Base-by-base conservation (phyloP, 1,139 yeast species). In the Candida tetrigidarum region DNA sequence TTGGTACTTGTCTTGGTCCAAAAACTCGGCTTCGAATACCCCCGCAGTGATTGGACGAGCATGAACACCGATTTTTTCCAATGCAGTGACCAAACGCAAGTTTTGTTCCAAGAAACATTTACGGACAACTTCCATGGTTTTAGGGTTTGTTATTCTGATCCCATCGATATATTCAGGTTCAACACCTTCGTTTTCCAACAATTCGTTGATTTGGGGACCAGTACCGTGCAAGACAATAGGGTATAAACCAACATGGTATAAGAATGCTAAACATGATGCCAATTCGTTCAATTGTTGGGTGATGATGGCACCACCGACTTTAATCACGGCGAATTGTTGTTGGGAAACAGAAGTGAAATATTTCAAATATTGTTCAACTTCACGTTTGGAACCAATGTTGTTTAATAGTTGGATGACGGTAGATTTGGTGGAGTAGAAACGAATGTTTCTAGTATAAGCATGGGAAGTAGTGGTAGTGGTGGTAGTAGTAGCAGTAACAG, bases 41-140 rank as follows among this genome's bases (percentile, higher is more conserved):
- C 99, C 99, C 35, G 96, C 95, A 39, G 98, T 93, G 59, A 93
- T 93, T 45, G 99, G 99, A 69, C 99, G 84, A 16, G 99, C 98
- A 54, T 91, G 93, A 44, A 95, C 99, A 39, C 99, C 99, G 80
- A 90, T 81, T 64, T 88, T 84, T 67, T 95, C 99, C 51, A 93
- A 78, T 28, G 99, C 99, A 43, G 97, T 95, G 22, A 95, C 99
- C 46, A 93, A 78, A 60, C 92, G 85, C 63, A 95, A 80, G 71
- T 93, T 93, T 68, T 93, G 99, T 67, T 93, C 97, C 57, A 93
- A 71, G 72, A 93, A 93, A 68, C 98, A 91, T 61, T 85, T 81
- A 69, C 99, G 86, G 37, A 95, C 99, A 25, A 95, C 97, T 53
- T 88, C 80, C 98, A 93, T 93, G 32, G 99, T 93, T 57, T 86